Conservation (phyloP, 257 asterid genomes). For the Solanum ossicruentum region DNA sequence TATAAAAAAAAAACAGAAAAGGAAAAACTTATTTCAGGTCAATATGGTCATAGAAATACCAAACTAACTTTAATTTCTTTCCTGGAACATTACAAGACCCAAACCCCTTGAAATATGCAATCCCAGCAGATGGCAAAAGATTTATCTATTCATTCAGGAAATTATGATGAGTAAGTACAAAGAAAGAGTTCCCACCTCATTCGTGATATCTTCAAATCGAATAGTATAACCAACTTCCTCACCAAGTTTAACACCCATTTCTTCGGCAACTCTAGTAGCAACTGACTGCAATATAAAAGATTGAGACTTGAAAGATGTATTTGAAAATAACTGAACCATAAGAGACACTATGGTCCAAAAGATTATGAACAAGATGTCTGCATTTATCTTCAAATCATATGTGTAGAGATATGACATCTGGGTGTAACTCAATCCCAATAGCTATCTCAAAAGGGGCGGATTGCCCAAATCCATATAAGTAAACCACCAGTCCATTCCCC, state of each 20-base stretch:
- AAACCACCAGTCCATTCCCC: not conserved
- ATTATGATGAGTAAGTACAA: not conserved
- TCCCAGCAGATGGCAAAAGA: not conserved
- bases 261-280: conserved; percentile 85
- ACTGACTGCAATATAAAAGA: conserved; percentile 44
- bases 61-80: not conserved
- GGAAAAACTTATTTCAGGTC: conserved; percentile 2
- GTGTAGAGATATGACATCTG: not conserved
- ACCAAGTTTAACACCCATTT: conserved; percentile 87
- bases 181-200: conserved; percentile 32
- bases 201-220: conserved; percentile 87
- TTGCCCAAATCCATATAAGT: not conserved
- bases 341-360: not conserved
- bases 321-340: not conserved
- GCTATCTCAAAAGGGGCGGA: not conserved
- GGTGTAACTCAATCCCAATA: not conserved
- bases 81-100: not conserved
- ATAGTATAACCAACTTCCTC: conserved; percentile 95
- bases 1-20: not conserved
- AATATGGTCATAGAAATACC: not conserved
- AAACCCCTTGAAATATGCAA: not conserved
- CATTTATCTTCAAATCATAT: not conserved
- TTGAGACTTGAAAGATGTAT: not conserved
- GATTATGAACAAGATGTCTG: not conserved
- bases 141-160: not conserved